Evolutionary conservation across 805 yeast genomes (phyloP), one percentile per base, ranked within the genome.

Genomic region (Kuraishia hungarica): DNA sequence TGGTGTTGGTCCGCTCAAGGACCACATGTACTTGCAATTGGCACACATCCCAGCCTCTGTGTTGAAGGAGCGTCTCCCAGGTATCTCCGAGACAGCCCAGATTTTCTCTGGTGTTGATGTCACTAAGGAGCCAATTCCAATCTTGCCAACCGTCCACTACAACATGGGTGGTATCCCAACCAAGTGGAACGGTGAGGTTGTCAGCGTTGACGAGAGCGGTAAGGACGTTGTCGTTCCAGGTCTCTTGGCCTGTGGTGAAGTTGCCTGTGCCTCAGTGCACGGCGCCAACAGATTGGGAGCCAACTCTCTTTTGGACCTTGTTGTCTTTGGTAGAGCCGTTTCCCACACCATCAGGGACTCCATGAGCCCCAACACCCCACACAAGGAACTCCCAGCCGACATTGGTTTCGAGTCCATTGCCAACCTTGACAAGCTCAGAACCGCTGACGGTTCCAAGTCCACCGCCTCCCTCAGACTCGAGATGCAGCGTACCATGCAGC

Each of bases 91-190:
- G 78, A 93, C 99, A 57, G 98, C 99, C 51, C 87, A 91, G 62
- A 93, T 93, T 73, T 93, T 93, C 68, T 98, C 99, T 52, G 99
- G 99, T 81, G 99, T 93, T 61, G 99, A 93, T 75, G 98, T 93
- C 62, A 94, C 99, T 57, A 94, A 94, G 79, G 97, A 93, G 78
- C 99, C 99, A 68, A 94, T 94, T 72, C 99, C 98, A 65, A 92
- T 93, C 65, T 75, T 94, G 64, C 99, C 99, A 65, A 93, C 99
- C 62, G 99, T 94, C 59, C 99, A 93, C 77, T 93, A 94, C 81
- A 93, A 93, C 77, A 93, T 93, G 99, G 99, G 99, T 75, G 98
- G 98, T 84, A 89, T 93, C 62, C 99, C 99, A 73, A 94, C 99
- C 62, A 89, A 87, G 73, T 94, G 90, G 87, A 88, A 86, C 62